phyloP scores from a whole-genome alignment of 2,329 filamentous ascomycete genomes.

The Neofusicoccum sp. region DNA sequence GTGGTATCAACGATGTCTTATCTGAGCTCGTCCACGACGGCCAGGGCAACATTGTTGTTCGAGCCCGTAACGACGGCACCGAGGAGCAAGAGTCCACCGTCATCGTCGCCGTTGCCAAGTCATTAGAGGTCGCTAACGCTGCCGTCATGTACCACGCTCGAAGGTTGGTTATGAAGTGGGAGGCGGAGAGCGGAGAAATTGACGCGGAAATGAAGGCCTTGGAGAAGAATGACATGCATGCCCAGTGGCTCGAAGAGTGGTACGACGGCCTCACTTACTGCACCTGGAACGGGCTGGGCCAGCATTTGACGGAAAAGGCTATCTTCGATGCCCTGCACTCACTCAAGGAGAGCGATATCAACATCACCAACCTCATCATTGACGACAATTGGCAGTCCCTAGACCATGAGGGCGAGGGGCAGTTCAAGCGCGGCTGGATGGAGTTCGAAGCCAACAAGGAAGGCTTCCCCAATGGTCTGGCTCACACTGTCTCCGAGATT shows the following conservation, averaged over 20 bases:
- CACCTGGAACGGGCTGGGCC: conserved; percentile 93
- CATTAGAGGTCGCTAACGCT: conserved; percentile 75
- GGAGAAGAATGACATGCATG: conserved; percentile 53
- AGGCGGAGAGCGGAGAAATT: conserved; percentile 47
- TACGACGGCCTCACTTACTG: conserved; percentile 93
- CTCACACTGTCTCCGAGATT: conserved; percentile 69
- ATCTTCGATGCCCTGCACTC: conserved; percentile 74
- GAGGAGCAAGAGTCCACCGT: conserved; percentile 60
- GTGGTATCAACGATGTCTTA: conserved; percentile 70
- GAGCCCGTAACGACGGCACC: conserved; percentile 71
- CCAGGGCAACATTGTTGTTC: conserved; percentile 67
- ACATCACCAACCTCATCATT: conserved; percentile 84
- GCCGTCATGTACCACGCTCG: conserved; percentile 89
- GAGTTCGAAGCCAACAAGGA: conserved; percentile 83
- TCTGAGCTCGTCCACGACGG: conserved; percentile 68
- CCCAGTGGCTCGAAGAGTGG: conserved; percentile 81
- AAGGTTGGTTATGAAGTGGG: conserved; percentile 57
- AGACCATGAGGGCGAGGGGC: conserved; percentile 52
- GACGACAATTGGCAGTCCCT: conserved; percentile 96
- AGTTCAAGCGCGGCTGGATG: conserved; percentile 50
- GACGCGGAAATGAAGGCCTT: conserved; percentile 52
- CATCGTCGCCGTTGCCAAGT: conserved; percentile 70
- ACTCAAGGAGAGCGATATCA: conserved; percentile 71
- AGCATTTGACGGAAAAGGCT: conserved; percentile 78
- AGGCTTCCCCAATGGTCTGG: conserved; percentile 80